Evolutionary conservation across 176 grass and related monocot species (phyloP).

Genomic region (sorghum (Sorghum bicolor)): Sorghum_bicolor_NCBIv3 NC_012876.2:57429501-57430000

Average conservation of each 20-base stretch:
- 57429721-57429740: background rate
- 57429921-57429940: too few relatives aligned
- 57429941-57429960: too few relatives aligned
- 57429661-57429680: background rate
- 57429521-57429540: background rate
- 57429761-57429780: background rate
- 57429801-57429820: background rate
- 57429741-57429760: background rate
- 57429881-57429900: background rate
- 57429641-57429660: background rate
- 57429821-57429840: background rate
- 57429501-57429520: background rate
- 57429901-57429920: background rate
- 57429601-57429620: background rate
- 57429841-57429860: background rate
- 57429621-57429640: background rate
- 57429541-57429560: background rate
- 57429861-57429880: background rate
- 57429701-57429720: background rate
- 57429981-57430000: too few relatives aligned
- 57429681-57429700: background rate
- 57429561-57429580: background rate
- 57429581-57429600: conserved; percentile 22
- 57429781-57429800: background rate
- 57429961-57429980: too few relatives aligned